phyloP scores from a whole-genome alignment of 805 yeast genomes.

The Dipodascus albidus region DNA sequence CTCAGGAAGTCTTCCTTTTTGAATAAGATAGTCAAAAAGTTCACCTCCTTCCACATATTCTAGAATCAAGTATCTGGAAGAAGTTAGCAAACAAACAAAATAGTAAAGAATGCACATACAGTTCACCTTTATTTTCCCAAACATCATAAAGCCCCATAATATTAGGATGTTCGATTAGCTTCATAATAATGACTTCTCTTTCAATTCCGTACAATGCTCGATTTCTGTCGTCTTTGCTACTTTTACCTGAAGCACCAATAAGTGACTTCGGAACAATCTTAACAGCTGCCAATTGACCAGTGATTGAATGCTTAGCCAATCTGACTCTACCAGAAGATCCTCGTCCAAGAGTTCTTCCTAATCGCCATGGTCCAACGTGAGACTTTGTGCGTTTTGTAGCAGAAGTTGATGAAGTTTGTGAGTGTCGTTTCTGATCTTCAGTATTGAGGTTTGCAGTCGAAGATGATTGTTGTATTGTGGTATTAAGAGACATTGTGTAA shows the following conservation, averaged over 20 bases:
- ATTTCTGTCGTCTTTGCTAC: constrained; percentile 27
- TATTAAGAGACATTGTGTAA: neutral
- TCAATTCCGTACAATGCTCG: constrained; percentile 92
- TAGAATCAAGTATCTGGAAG: constrained; percentile 52
- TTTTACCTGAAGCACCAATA: constrained; percentile 12
- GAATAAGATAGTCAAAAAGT: constrained; percentile 81
- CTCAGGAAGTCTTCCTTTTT: constrained; percentile 80
- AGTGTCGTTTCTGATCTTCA: constrained; percentile 29
- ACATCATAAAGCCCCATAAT: constrained; percentile 91
- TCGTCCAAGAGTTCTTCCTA: constrained; percentile 87
- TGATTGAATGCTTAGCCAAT: constrained; percentile 72
- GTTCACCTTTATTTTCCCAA: constrained; percentile 92
- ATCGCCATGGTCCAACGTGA: constrained; percentile 90
- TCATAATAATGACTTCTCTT: constrained; percentile 95
- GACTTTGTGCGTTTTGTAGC: constrained; percentile 36
- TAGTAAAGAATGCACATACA: constrained; percentile 23
- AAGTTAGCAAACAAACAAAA: neutral
- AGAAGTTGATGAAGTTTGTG: constrained; percentile 30
- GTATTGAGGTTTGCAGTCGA: neutral
- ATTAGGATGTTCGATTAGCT: constrained; percentile 84
- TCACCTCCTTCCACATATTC: constrained; percentile 98
- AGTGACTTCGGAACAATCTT: constrained; percentile 87
- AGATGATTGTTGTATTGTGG: neutral
- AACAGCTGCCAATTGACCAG: constrained; percentile 90
- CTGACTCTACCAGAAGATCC: constrained; percentile 97